A percentile compares a stretch with the other conserved stretches of the same genome.
phyloP scores from a whole-genome alignment of 495 filamentous ascomycete species.

The Filosporella fistucella region DNA sequence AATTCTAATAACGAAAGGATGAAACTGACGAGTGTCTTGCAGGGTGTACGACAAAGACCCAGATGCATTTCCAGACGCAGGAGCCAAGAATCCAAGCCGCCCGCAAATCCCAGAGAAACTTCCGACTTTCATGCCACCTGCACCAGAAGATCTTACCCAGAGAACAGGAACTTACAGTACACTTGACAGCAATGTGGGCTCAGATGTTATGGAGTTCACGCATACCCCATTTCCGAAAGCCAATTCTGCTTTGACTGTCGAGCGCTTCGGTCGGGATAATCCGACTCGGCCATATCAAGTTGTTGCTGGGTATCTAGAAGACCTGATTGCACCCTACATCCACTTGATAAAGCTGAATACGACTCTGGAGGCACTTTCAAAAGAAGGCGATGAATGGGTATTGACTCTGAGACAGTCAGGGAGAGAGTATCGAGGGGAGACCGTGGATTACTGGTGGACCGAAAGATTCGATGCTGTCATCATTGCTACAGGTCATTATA shows the following conservation, averaged over 20 bases:
- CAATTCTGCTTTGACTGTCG: constrained; percentile 20
- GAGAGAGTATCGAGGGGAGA: constrained; percentile 2
- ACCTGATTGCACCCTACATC: constrained; percentile 21
- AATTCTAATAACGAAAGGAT: not conserved
- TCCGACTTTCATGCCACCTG: constrained; percentile 35
- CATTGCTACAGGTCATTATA: constrained; percentile 76
- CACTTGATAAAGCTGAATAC: constrained; percentile 30
- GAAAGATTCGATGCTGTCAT: constrained; percentile 71
- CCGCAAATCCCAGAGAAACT: constrained; percentile 33
- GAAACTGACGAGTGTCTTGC: not conserved
- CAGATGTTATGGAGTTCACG: constrained; percentile 30
- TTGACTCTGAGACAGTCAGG: constrained; percentile 26
- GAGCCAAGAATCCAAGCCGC: too few relatives aligned
- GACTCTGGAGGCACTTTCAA: constrained; percentile 29
- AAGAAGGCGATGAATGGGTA: constrained; percentile 29
- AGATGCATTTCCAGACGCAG: constrained; percentile 27
- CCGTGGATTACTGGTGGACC: constrained; percentile 35
- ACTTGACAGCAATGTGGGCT: constrained; percentile 35
- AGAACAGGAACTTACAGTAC: constrained; percentile 35
- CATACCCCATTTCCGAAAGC: constrained; percentile 31
- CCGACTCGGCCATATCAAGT: constrained; percentile 28
- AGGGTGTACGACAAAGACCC: not conserved
- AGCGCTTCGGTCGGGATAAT: constrained; percentile 24
- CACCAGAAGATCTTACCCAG: constrained; percentile 34
- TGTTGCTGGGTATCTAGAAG: constrained; percentile 26